A percentile compares a stretch with the other conserved stretches of the same genome.
Conservation (phyloP, 2,329 filamentous ascomycete species). For the Aspergillus carbonarius region DNA sequence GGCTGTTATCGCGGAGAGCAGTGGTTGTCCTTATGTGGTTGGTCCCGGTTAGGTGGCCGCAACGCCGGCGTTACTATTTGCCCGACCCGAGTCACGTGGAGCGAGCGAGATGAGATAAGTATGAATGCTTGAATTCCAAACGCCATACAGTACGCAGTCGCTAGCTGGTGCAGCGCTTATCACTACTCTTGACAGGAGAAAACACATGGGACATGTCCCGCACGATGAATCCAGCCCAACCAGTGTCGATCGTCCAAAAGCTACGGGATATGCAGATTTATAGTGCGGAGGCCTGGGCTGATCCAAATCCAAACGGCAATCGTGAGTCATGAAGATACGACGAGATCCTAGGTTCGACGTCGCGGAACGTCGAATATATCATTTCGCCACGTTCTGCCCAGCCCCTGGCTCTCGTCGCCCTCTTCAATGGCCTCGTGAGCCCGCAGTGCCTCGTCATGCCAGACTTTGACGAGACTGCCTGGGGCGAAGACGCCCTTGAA, state of each 20-base stretch:
- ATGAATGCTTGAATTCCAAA: neutral
- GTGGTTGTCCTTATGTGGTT: too few species aligned
- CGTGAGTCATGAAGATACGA: neutral
- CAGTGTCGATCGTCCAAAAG: neutral
- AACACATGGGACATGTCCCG: neutral
- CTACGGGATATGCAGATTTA: neutral
- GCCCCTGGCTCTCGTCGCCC: conserved; percentile 58
- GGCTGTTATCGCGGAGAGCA: conserved; percentile 4
- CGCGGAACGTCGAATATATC: conserved; percentile 66
- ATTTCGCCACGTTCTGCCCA: conserved; percentile 68
- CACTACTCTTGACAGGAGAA: neutral
- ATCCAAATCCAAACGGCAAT: neutral
- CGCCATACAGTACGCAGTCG: neutral
- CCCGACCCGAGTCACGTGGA: conserved; percentile 19
- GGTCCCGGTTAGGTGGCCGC: conserved; percentile 24
- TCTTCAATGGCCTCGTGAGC: conserved; percentile 75
- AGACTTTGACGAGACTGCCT: conserved; percentile 84
- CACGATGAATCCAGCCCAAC: neutral
- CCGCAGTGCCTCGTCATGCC: conserved; percentile 73
- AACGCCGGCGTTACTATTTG: conserved; percentile 15
- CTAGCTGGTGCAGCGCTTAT: neutral
- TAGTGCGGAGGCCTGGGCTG: neutral
- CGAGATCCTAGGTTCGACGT: conserved; percentile 2
- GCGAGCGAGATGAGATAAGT: neutral
- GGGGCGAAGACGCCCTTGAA: conserved; percentile 87